Evolutionary conservation across 2,329 filamentous ascomycete species (phyloP), one percentile per base, ranked within the genome.

Genomic region (Neophaeococcomyces mojaviensis): DNA sequence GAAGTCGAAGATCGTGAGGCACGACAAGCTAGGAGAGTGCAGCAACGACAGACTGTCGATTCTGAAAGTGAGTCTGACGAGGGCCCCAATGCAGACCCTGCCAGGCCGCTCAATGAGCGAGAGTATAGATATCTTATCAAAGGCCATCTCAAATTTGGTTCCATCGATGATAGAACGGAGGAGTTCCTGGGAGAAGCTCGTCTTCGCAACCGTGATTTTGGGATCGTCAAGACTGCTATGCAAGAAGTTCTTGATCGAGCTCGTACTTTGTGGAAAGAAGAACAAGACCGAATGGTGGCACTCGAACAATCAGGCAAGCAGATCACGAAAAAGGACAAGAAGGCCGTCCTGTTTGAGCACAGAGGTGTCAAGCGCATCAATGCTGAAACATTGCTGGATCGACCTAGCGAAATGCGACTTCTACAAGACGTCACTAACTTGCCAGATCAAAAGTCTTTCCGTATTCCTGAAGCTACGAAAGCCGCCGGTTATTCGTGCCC

Each of bases 321-420:
- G 2, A 68, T 94, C 45, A 94, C 90, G 0, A 96, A 97, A 71
- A 98, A 98, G 65, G 92, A 98, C 62, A 88, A 88, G 66, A 98
- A 98, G 67, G 92, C 92, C 1, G 87, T 98, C 15, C 72, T 98
- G 36, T 96, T 98, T 58, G 89, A 97, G 62, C 95, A 89, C 66
- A 83, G 85, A 37, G 88, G 89, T 46, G 84, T 96, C 41, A 94
- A 94, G 66, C 89, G 94, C 58, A 79, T 96, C 59, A 98, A 98
- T 61, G 92, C 92, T 1, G 88, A 95, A 66, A 97, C 92, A 0
- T 85, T 96, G 45, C 80, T 95, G 9, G 90, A 97, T 56, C 83
- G 94, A 7, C 90, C 92, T 0, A 79, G 83, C 38, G 90, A 97
- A 60, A 84, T 97, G 73, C 84, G 82, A 48, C 80, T 96, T 55